Evolutionary conservation across 805 yeast genomes (phyloP).

Genomic region (Pichia scutulata): DNA sequence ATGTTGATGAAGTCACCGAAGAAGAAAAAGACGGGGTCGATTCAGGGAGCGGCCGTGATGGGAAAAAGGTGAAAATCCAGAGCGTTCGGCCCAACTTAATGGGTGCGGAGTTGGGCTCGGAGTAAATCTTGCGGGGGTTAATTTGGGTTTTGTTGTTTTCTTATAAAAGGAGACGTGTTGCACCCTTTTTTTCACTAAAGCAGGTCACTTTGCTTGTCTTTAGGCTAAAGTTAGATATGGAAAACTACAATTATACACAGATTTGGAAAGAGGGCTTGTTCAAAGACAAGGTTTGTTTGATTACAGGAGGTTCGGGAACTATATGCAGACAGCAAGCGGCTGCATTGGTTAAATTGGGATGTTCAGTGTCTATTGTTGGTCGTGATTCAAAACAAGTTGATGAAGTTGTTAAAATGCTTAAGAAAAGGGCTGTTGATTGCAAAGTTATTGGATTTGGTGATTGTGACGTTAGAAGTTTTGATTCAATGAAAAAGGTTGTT

Average conservation of each 20-base stretch:
- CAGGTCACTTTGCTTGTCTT: no score
- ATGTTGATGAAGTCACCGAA: not conserved
- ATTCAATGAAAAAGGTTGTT: constrained; percentile 56
- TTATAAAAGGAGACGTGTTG: not conserved
- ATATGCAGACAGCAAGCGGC: constrained; percentile 87
- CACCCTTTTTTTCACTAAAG: no score
- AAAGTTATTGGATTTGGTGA: constrained; percentile 64
- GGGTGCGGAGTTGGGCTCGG: not conserved
- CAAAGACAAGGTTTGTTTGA: constrained; percentile 78
- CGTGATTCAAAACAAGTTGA: constrained; percentile 62
- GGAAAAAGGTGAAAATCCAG: not conserved
- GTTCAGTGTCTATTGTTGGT: constrained; percentile 81
- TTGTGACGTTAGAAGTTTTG: constrained; percentile 71
- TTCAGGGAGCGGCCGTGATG: not conserved
- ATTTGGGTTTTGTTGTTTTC: not conserved
- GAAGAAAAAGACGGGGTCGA: not conserved
- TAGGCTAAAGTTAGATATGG: constrained; percentile 1
- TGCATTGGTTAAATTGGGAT: constrained; percentile 76
- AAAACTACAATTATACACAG: constrained; percentile 6
- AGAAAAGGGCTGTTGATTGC: constrained; percentile 32
- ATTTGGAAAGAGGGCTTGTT: constrained; percentile 56
- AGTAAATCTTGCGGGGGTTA: not conserved
- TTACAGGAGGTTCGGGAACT: constrained; percentile 97
- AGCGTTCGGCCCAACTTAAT: not conserved
- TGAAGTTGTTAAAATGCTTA: constrained; percentile 68